Evolutionary conservation across 208 protist species (phyloP).

Genomic region (Leishmania arabica): DNA sequence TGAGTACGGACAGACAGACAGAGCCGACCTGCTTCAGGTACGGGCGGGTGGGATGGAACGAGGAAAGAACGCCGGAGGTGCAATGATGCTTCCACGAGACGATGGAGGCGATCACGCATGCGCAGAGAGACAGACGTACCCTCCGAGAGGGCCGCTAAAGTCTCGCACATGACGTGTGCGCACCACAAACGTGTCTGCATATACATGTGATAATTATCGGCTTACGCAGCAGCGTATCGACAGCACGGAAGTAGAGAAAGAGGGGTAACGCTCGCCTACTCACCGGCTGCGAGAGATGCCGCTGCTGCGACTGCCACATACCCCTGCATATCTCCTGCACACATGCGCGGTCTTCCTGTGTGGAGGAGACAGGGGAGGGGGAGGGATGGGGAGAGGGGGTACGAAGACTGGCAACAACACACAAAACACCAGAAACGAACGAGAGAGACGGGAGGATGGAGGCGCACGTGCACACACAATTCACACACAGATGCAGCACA

Average conservation of each 20-base stretch:
- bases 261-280: neutral
- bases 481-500: neutral
- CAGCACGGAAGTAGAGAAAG: neutral
- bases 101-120: neutral
- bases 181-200: neutral
- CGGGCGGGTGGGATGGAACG: neutral
- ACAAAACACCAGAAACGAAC: neutral
- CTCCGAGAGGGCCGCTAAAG: neutral
- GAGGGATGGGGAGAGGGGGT: no score
- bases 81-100: neutral
- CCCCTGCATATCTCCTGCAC: neutral
- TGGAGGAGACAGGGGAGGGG: neutral
- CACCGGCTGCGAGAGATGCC: neutral
- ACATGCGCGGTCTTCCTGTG: neutral
- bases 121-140: neutral
- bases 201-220: neutral
- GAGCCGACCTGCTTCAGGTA: neutral
- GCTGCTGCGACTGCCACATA: neutral
- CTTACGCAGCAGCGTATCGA: neutral
- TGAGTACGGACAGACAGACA: neutral
- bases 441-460: neutral
- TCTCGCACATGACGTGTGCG: neutral
- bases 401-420: no score
- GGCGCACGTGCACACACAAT: neutral
- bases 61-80: neutral